phyloP scores from a whole-genome alignment of 108 stramenopile genomes.

The Halocafeteria seosinensis region DNA sequence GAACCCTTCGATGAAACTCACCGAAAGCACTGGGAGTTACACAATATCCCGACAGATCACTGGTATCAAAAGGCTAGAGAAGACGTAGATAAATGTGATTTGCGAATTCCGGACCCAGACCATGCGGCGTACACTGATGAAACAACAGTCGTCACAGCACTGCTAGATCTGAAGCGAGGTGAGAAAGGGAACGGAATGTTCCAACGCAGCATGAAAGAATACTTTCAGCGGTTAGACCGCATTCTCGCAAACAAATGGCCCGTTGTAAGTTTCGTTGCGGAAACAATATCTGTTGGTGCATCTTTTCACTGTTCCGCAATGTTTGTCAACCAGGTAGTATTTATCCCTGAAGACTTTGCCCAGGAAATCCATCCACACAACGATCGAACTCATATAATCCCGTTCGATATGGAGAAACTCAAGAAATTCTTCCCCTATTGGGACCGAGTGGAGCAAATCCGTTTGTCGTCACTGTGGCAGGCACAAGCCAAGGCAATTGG shows the following conservation, averaged over 20 bases:
- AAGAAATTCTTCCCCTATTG: not conserved
- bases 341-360: not conserved
- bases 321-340: too few species aligned
- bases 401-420: not conserved
- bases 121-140: not conserved
- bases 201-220: not conserved
- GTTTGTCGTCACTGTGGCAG: not conserved
- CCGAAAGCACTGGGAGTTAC: too few species aligned
- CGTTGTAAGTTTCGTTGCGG: too few species aligned
- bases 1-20: too few species aligned
- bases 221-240: not conserved
- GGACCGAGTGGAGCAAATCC: not conserved
- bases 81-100: too few species aligned
- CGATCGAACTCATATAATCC: not conserved
- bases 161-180: not conserved
- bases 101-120: too few species aligned
- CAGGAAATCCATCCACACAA: not conserved
- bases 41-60: too few species aligned
- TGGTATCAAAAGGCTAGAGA: too few species aligned
- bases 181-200: not conserved
- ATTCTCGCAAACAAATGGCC: not conserved
- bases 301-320: too few species aligned
- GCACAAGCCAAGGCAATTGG: not conserved
- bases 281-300: too few species aligned
- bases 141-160: not conserved